These are phyloP conservation scores for Lachancea sp. DNA, from an alignment of 805 yeast genomes.

Conservation along the genomic window DNA sequence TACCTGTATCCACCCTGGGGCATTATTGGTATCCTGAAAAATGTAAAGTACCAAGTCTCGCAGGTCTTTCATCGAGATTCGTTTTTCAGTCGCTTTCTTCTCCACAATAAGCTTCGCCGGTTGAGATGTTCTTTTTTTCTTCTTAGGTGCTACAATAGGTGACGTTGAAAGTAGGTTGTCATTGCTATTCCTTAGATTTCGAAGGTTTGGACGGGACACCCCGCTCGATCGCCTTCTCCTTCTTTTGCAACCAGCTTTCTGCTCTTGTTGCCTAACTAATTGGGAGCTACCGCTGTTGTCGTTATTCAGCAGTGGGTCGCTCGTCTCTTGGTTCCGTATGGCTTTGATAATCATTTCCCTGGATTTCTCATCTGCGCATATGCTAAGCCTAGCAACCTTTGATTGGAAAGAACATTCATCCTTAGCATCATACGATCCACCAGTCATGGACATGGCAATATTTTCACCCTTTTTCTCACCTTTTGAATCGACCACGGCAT, in stretches of 20 bases:
- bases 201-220: conserved; percentile 7
- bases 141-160: conserved; percentile 16
- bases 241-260: conserved; percentile 7
- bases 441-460: background rate
- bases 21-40: conserved; percentile 36
- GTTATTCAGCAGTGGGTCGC: conserved; percentile 1
- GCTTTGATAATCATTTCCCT: conserved; percentile 13
- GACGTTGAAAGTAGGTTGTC: conserved; percentile 3
- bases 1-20: conserved; percentile 47
- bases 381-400: conserved; percentile 26
- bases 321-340: conserved; percentile 4
- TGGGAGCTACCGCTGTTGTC: background rate
- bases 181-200: conserved; percentile 3
- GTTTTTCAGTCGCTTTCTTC: conserved; percentile 26
- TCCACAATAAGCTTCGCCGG: conserved; percentile 33
- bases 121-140: conserved; percentile 30
- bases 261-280: background rate
- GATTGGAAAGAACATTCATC: conserved; percentile 10
- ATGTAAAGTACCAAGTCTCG: conserved; percentile 42
- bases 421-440: background rate
- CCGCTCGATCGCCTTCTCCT: conserved; percentile 30
- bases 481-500: background rate
- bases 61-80: conserved; percentile 36
- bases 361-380: conserved; percentile 16
- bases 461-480: background rate